Conservation (phyloP, 73 alveolate species). For the Durusdinium trenchii region DNA sequence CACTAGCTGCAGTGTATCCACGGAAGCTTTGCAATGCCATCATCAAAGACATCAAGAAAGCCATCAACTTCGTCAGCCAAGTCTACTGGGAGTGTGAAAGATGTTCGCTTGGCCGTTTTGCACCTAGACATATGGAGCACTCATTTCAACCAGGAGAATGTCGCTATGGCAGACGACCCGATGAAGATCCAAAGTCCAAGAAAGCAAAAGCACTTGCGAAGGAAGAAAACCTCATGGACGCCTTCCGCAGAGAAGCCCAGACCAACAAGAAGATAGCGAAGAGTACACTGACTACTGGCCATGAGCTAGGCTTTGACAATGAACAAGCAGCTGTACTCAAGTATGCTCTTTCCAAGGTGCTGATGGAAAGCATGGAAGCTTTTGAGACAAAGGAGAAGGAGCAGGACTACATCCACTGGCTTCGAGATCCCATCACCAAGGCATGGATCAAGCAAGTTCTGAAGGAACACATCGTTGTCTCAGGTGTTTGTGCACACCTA, state of each 20-base stretch:
- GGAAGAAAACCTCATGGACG: not conserved
- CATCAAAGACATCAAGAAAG: constrained; percentile 4
- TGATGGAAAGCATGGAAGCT: not conserved
- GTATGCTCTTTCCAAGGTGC: not conserved
- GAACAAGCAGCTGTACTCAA: not conserved
- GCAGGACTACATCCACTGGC: not conserved
- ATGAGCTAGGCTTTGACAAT: not conserved
- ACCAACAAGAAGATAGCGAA: not conserved
- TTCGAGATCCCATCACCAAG: not conserved
- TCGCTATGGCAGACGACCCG: not conserved
- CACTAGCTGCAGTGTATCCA: not conserved
- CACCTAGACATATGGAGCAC: not conserved
- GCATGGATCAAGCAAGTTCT: not conserved
- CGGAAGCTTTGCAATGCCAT: not conserved
- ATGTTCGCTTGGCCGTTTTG: not conserved
- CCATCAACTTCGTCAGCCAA: not conserved
- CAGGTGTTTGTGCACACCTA: not conserved
- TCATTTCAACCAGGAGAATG: constrained; percentile 23
- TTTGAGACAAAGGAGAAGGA: not conserved
- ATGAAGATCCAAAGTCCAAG: not conserved
- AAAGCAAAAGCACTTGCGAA: not conserved
- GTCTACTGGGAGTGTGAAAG: constrained; percentile 29
- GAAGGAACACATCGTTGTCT: not conserved
- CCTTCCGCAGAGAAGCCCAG: not conserved
- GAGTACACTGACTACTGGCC: not conserved